Base-by-base conservation (phyloP, 1,139 yeast species). In the Lodderomyces oxycetoniae region DNA sequence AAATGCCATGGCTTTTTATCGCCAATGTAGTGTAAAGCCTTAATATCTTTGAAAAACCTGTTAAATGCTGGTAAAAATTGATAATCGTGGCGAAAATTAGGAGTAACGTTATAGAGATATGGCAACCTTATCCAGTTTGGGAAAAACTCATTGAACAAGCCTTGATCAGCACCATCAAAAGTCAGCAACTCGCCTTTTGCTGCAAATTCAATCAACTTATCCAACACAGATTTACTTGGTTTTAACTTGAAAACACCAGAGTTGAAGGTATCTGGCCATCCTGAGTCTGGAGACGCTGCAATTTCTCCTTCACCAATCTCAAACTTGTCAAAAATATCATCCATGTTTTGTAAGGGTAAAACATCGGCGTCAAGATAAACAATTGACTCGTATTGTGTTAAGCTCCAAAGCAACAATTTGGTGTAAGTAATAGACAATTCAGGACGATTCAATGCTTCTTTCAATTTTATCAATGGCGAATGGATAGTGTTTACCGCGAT, bases 261-360 rank as follows among this genome's bases (percentile, higher is more conserved):
- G 40, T 59, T 59, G 46, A 59, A 59, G 32, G 56, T 56, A 43
- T 59, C 65, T 8, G 65, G 65, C 63, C 65, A 59, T n/a, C 65
- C 65, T 7, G 61, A 50, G 36, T 59, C 65, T 5, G 63, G 61
- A 21, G 57, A 44, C 4, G 63, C 63, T 4, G 44, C 59, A 19
- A 59, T 43, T 36, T 49, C 47, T 10, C 36, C 32, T 1, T 41
- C 35, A 4, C 28, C 35, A 11, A 52, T 26, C 5, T 40, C 46
- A 32, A 42, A 45, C 10, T 35, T 34, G 2, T 46, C 57, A 37
- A 59, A 55, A 27, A 59, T 45, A 16, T 41, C 45, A 39, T 57
- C 63, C 25, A 58, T 45, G 19, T 43, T 41, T 31, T 42, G 39
- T 35, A 59, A 42, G 4, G 63, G 60, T 32, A 59, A 49, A 4